These are phyloP conservation scores for Mercurialis annua DNA, from an alignment of 345 rosid species.

Conservation along the genomic window DNA sequence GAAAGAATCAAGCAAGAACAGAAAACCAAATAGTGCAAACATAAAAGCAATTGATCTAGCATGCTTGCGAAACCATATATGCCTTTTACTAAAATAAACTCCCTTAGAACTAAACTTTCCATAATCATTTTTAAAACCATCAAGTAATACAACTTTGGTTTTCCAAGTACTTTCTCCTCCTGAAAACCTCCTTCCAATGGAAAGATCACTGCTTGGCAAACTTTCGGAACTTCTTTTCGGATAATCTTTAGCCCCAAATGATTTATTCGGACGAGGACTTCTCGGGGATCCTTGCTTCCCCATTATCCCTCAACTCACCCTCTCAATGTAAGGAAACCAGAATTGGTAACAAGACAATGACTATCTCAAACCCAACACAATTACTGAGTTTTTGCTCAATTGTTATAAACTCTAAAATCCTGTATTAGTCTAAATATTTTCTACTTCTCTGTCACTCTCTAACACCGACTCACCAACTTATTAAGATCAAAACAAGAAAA, in stretches of 20 bases:
- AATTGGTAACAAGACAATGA: background rate
- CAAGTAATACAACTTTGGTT: conserved; percentile 31
- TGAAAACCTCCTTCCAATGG: conserved; percentile 47
- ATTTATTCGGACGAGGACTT: conserved; percentile 37
- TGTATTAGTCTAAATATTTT: conserved; percentile 1
- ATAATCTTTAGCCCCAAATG: conserved; percentile 34
- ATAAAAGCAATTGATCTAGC: conserved; percentile 40
- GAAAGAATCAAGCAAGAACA: conserved; percentile 63
- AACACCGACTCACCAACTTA: conserved; percentile 39
- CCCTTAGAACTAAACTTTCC: conserved; percentile 49
- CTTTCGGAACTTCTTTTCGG: conserved; percentile 38
- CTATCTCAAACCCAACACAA: background rate
- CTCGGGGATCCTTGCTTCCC: conserved; percentile 56
- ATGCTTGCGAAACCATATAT: conserved; percentile 49
- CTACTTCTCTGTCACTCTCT: conserved; percentile 15
- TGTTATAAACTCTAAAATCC: conserved; percentile 6
- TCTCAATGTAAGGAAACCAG: conserved; percentile 15
- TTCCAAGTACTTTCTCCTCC: conserved; percentile 47
- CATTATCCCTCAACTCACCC: conserved; percentile 29
- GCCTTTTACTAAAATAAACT: conserved; percentile 49
- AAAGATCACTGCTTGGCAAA: conserved; percentile 46
- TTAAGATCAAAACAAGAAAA: conserved; percentile 18
- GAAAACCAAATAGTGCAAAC: conserved; percentile 42
- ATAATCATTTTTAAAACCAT: conserved; percentile 49
- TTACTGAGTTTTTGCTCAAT: background rate